Evolutionary conservation across 2,329 filamentous ascomycete species (phyloP).

Genomic region (Tolypocladium guangdongense): DNA sequence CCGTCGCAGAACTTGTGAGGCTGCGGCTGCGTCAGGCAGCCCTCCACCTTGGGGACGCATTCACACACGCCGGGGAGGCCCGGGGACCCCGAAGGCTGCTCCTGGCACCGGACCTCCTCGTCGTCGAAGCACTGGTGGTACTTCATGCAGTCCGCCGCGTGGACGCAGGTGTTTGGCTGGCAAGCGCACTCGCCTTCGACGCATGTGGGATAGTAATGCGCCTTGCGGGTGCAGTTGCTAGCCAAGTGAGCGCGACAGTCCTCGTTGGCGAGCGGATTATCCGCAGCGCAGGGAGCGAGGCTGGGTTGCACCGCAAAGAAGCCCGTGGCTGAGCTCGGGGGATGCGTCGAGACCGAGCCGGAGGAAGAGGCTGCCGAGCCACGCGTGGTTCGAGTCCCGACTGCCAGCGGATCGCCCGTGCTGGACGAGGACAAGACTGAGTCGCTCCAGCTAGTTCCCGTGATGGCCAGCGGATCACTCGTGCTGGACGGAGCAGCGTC

Average conservation of each 20-base stretch:
- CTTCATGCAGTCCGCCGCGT: background rate
- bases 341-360: background rate
- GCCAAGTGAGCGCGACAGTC: slow-evolving; percentile 6
- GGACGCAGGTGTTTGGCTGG: slow-evolving; percentile 1
- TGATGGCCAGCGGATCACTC: background rate
- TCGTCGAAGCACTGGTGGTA: slow-evolving; percentile 4
- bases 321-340: background rate
- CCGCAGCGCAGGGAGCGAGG: background rate
- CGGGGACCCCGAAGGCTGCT: background rate
- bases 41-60: background rate
- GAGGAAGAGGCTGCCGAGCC: too few relatives aligned
- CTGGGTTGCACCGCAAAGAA: too few relatives aligned
- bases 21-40: slow-evolving; percentile 1
- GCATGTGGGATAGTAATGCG: slow-evolving; percentile 4
- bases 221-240: slow-evolving; percentile 1
- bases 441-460: too few relatives aligned
- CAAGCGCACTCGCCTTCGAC: slow-evolving; percentile 4
- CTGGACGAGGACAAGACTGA: too few relatives aligned
- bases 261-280: background rate
- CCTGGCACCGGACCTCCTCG: slow-evolving; percentile 3
- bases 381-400: background rate
- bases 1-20: slow-evolving; percentile 3
- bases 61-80: slow-evolving; percentile 1
- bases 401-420: background rate
- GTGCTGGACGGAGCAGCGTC: background rate